Evolutionary conservation across 768 basidiomycete genomes (phyloP).

Genomic region (Kwoniella shandongensis): DNA sequence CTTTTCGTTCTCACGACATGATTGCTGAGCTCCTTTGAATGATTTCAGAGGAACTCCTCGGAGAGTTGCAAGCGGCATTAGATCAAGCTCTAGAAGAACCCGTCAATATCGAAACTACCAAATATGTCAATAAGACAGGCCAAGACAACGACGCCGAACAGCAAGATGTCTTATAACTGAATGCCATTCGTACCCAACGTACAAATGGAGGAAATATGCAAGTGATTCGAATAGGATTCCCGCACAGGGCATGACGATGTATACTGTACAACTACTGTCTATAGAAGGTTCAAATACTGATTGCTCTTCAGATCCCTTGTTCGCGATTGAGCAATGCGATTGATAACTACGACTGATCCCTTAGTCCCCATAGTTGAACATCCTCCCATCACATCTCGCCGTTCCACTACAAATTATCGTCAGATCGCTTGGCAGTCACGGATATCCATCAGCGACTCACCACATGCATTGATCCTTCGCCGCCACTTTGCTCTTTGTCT

Average conservation of each 20-base stretch:
- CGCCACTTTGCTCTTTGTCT: conserved; percentile 17
- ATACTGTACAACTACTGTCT: too few relatives aligned
- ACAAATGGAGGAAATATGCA: too few relatives aligned
- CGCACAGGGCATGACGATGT: too few relatives aligned
- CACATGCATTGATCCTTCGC: conserved; percentile 24
- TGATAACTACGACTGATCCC: not conserved
- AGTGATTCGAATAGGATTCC: too few relatives aligned
- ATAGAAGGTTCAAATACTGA: too few relatives aligned
- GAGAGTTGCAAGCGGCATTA: conserved; percentile 25
- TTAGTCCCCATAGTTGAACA: conserved; percentile 29
- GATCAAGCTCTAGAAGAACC: conserved; percentile 15
- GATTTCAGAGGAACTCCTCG: conserved; percentile 20
- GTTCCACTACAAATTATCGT: conserved; percentile 22
- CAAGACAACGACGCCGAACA: too few relatives aligned
- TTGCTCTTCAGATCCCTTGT: too few relatives aligned
- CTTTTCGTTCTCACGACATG: not conserved
- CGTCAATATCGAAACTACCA: not conserved
- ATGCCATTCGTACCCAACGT: too few relatives aligned
- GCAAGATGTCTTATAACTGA: too few relatives aligned
- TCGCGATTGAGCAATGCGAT: too few relatives aligned
- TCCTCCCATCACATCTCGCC: conserved; percentile 37
- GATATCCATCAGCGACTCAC: conserved; percentile 2
- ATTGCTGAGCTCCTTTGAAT: not conserved
- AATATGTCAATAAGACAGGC: too few relatives aligned
- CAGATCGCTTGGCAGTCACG: too few relatives aligned